Percentiles rank a stretch among this genome's conserved stretches.
These are phyloP conservation scores for Reticulascus tulasneorum DNA, from an alignment of 2,329 filamentous ascomycete species.

Conservation along the genomic window DNA sequence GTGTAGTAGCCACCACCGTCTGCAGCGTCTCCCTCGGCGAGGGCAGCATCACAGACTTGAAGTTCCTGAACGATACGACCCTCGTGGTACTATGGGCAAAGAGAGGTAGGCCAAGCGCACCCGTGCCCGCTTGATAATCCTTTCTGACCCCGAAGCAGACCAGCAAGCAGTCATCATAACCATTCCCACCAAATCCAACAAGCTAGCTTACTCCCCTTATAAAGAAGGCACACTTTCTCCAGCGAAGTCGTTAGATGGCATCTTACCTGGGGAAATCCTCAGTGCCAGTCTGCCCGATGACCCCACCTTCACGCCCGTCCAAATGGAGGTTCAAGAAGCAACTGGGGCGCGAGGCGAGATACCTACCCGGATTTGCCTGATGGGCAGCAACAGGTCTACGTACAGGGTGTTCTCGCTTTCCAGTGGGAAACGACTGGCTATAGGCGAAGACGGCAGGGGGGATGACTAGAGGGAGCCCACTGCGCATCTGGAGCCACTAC, in stretches of 20 bases:
- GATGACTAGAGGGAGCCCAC: neutral
- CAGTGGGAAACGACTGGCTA: too few species aligned
- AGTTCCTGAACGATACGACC: conserved; percentile 61
- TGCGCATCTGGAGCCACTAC: conserved; percentile 2
- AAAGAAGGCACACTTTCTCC: conserved; percentile 16
- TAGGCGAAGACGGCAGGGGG: too few species aligned
- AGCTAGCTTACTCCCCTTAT: conserved; percentile 33
- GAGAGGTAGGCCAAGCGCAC: conserved; percentile 25
- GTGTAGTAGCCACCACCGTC: conserved; percentile 31
- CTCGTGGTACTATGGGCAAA: conserved; percentile 56
- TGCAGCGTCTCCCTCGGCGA: conserved; percentile 38
- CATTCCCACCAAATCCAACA: conserved; percentile 32
- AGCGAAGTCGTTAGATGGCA: neutral
- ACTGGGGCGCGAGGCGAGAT: conserved; percentile 41
- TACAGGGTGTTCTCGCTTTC: conserved; percentile 49
- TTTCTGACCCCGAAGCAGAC: conserved; percentile 15
- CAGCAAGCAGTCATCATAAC: conserved; percentile 22
- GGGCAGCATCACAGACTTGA: conserved; percentile 54
- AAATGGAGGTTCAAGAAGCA: conserved; percentile 48
- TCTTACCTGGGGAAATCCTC: neutral
- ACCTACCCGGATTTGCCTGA: conserved; percentile 46
- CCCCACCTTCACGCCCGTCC: conserved; percentile 34
- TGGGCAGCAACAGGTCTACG: conserved; percentile 42
- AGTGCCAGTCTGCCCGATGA: conserved; percentile 16
- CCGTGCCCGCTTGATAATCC: neutral